A percentile compares a stretch with the other conserved stretches of the same genome.
Evolutionary conservation across 2,329 filamentous ascomycete species (phyloP).

Genomic region (Rhytidhysteron rufulum): DNA sequence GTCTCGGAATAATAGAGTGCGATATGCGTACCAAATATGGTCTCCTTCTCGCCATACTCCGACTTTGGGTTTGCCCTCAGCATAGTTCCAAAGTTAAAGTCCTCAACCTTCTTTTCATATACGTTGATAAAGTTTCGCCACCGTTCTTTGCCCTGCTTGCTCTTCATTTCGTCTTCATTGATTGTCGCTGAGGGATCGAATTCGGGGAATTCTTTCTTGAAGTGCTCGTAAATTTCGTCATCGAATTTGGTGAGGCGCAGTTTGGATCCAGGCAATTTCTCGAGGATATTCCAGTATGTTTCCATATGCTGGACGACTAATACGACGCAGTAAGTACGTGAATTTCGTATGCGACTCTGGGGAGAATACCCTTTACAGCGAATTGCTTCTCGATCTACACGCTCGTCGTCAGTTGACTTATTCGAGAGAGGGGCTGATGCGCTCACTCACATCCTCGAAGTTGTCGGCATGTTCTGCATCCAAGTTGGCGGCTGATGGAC

Average conservation of each 20-base stretch:
- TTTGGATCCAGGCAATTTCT: slow-evolving; percentile 82
- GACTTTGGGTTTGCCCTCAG: slow-evolving; percentile 70
- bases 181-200: slow-evolving; percentile 80
- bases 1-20: background rate
- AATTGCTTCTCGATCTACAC: slow-evolving; percentile 96
- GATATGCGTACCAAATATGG: slow-evolving; percentile 74
- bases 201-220: slow-evolving; percentile 84
- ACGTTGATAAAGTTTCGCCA: slow-evolving; percentile 93
- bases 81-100: slow-evolving; percentile 98
- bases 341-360: slow-evolving; percentile 13
- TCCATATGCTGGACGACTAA: slow-evolving; percentile 87
- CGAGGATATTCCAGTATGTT: slow-evolving; percentile 95
- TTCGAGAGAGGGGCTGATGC: slow-evolving; percentile 2
- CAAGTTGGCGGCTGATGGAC: slow-evolving; percentile 24
- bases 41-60: slow-evolving; percentile 85
- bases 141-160: slow-evolving; percentile 85
- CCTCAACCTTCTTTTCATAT: slow-evolving; percentile 93
- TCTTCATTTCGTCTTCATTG: slow-evolving; percentile 95
- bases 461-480: slow-evolving; percentile 62
- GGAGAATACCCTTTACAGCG: slow-evolving; percentile 77
- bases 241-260: slow-evolving; percentile 91
- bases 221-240: slow-evolving; percentile 89
- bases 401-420: slow-evolving; percentile 18
- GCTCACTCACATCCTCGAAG: slow-evolving; percentile 59
- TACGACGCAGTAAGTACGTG: slow-evolving; percentile 10